These are phyloP conservation scores for Botrytis fabae DNA, from an alignment of 2,329 filamentous ascomycete genomes.

Conservation along the genomic window DNA sequence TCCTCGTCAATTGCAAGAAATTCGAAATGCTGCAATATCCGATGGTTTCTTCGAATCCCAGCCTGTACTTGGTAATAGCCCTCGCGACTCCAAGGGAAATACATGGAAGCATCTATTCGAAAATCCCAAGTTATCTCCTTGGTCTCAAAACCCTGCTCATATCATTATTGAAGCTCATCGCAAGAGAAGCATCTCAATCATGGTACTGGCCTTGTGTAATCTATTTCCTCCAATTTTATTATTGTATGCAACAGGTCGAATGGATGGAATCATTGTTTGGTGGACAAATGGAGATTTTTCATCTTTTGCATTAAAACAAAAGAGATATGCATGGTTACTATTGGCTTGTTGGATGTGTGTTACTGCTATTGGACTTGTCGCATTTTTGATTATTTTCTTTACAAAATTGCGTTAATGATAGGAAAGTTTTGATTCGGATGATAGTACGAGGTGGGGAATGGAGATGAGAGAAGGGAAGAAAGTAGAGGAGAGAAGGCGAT, in stretches of 20 bases:
- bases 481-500: not conserved
- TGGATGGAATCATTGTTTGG: conserved; percentile 36
- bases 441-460: not conserved
- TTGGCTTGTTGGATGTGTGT: conserved; percentile 28
- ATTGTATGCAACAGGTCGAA: conserved; percentile 32
- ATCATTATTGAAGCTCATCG: conserved; percentile 24
- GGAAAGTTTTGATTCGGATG: not conserved
- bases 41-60: conserved; percentile 30
- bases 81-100: conserved; percentile 15
- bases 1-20: conserved; percentile 27
- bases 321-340: conserved; percentile 31
- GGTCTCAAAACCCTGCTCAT: conserved; percentile 27
- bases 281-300: conserved; percentile 33
- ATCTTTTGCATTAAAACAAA: conserved; percentile 33
- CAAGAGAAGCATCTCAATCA: conserved; percentile 32
- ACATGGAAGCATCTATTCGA: conserved; percentile 30
- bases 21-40: conserved; percentile 29
- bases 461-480: not conserved
- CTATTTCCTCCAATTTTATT: conserved; percentile 37
- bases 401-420: not conserved
- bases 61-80: not conserved
- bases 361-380: conserved; percentile 29
- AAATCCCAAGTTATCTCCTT: conserved; percentile 29
- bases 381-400: conserved; percentile 28
- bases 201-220: conserved; percentile 33